A percentile compares a stretch with the other conserved stretches of the same genome.
Conservation (phyloP, 2,329 filamentous ascomycete genomes). For the Ramichloridium luteum region DNA sequence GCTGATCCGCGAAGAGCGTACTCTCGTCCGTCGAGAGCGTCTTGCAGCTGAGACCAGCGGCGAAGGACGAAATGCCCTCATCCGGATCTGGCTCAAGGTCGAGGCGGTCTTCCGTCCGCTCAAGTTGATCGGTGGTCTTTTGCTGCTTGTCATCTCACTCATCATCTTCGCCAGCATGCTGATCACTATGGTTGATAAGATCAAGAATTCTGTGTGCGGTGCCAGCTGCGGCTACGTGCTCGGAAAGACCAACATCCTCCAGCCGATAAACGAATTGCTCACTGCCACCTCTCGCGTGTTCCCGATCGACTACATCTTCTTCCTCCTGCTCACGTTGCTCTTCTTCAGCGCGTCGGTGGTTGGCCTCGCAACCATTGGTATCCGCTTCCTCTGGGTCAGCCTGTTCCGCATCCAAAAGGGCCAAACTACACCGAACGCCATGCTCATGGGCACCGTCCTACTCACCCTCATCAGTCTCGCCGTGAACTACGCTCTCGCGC, state of each 20-base stretch:
- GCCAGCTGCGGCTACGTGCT: constrained; percentile 84
- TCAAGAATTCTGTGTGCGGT: constrained; percentile 88
- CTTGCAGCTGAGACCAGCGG: constrained; percentile 73
- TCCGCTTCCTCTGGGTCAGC: constrained; percentile 89
- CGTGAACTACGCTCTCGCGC: constrained; percentile 83
- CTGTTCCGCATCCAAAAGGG: constrained; percentile 86
- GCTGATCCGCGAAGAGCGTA: constrained; percentile 80
- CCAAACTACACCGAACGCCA: constrained; percentile 78
- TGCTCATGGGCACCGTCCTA: constrained; percentile 82
- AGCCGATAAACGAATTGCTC: constrained; percentile 85
- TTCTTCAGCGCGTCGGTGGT: constrained; percentile 82
- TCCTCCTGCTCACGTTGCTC: constrained; percentile 70
- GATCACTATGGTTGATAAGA: constrained; percentile 91
- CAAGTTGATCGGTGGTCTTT: constrained; percentile 72
- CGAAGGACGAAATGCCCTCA: constrained; percentile 61
- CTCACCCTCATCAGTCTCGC: constrained; percentile 80
- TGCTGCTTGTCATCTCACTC: constrained; percentile 62
- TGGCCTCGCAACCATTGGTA: constrained; percentile 75
- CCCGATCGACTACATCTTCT: constrained; percentile 83
- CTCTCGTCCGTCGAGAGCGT: constrained; percentile 75
- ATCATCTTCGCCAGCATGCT: constrained; percentile 85
- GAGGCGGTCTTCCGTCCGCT: constrained; percentile 76
- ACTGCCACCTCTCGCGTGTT: constrained; percentile 71
- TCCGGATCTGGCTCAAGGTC: constrained; percentile 65
- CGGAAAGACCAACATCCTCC: constrained; percentile 78